phyloP scores from a whole-genome alignment of 257 asterid species.

The Ilex aquifolium region DNA sequence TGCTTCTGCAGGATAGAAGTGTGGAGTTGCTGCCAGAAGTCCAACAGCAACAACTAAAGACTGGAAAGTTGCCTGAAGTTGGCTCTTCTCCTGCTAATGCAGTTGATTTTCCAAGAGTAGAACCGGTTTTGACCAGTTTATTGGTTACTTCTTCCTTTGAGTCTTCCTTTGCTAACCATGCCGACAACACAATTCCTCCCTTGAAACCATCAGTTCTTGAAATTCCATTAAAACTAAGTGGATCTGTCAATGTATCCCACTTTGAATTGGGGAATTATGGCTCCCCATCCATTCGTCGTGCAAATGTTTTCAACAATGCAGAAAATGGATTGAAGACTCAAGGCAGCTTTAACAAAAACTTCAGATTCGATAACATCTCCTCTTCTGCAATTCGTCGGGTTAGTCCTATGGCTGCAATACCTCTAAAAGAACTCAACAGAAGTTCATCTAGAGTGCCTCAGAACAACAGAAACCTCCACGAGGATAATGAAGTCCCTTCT shows the following conservation, averaged over 20 bases:
- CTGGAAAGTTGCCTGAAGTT: slow-evolving; percentile 49
- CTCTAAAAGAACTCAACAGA: slow-evolving; percentile 18
- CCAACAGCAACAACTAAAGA: slow-evolving; percentile 58
- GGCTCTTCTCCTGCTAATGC: slow-evolving; percentile 20
- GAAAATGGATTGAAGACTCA: slow-evolving; percentile 20
- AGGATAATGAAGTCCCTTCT: slow-evolving; percentile 14
- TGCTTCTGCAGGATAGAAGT: slow-evolving; percentile 55
- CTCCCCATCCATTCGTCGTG: slow-evolving; percentile 13
- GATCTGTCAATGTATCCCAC: slow-evolving; percentile 7
- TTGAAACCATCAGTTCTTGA: slow-evolving; percentile 16
- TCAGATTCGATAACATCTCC: slow-evolving; percentile 16
- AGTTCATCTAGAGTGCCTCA: slow-evolving; percentile 15
- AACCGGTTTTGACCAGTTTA: slow-evolving; percentile 54
- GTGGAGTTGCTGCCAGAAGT: slow-evolving; percentile 72
- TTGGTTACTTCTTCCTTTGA: slow-evolving; percentile 26
- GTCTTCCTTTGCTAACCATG: slow-evolving; percentile 11
- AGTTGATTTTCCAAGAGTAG: slow-evolving; percentile 30
- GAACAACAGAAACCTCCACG: slow-evolving; percentile 18
- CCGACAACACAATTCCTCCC: slow-evolving; percentile 18
- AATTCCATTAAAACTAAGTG: slow-evolving; percentile 14
- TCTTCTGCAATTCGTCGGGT: slow-evolving; percentile 8
- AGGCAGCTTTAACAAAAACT: slow-evolving; percentile 16
- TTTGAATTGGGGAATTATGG: slow-evolving; percentile 10
- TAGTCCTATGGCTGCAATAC: slow-evolving; percentile 18
- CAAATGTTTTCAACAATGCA: slow-evolving; percentile 16